Conservation (phyloP, 345 rosid genomes). For the Citrus mangshanensis region DNA sequence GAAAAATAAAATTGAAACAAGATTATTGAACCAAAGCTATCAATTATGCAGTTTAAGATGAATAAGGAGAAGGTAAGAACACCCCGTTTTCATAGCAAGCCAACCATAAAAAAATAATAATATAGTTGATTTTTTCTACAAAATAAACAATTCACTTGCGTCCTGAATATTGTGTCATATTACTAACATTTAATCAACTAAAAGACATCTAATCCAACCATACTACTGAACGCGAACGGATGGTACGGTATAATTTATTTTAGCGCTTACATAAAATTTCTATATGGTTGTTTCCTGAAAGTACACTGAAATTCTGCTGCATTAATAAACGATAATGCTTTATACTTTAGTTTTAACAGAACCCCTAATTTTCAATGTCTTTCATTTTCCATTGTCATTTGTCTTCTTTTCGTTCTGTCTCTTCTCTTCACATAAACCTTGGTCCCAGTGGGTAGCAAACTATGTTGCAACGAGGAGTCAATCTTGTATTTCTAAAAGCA, state of each 20-base stretch:
- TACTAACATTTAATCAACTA: background rate
- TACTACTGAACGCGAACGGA: background rate
- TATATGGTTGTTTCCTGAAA: background rate
- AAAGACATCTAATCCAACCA: background rate
- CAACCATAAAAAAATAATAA: background rate
- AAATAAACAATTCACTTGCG: background rate
- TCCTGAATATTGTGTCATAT: background rate
- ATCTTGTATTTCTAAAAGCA: background rate
- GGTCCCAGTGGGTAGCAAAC: background rate
- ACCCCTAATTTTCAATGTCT: background rate
- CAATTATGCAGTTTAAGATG: background rate
- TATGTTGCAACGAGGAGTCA: background rate
- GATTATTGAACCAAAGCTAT: background rate
- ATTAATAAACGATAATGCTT: background rate
- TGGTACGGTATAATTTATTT: background rate
- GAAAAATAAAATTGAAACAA: constrained; percentile 14
- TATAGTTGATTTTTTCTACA: background rate
- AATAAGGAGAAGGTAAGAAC: background rate
- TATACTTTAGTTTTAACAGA: background rate
- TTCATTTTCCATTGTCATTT: background rate
- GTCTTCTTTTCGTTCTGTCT: background rate
- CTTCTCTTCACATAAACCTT: background rate
- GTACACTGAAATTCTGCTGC: background rate
- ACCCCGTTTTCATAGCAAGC: background rate
- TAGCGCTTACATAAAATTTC: background rate